Base-by-base conservation (phyloP, 169 alveolate genomes). In the Toxoplasma gondii region DNA sequence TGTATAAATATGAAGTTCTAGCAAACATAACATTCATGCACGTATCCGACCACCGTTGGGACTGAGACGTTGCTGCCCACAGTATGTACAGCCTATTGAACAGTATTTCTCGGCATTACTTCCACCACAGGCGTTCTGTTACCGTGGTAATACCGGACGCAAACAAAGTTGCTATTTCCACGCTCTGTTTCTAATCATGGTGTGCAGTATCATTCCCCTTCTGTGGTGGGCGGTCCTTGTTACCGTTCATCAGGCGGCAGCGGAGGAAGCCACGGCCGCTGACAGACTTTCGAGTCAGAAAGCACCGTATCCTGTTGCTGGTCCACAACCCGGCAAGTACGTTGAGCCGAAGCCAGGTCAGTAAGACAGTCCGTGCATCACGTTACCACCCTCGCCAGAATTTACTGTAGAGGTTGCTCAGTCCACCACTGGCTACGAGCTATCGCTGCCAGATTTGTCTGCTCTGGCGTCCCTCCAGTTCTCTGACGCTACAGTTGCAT, bases 241-340 rank as follows among this genome's bases (percentile, higher is more conserved):
- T 45, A 67, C 27, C 69, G 90, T 49, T 4, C 17, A 45, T 67
- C 54, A 49, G 90, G 90, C 67, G 17, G 41, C 69, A 70, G 90
- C 90, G 0, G 90, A 41, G 19, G 31, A 82, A 82, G 22, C 5
- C 39, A 19, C 54, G 31, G 36, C 17, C 2, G 0, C n/a, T n/a
- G 70, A 16, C 69, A 67, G 4, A 7, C 38, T 44, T 29, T 41
- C 39, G 31, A 82, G 58, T 67, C 54, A 36, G 67, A 82, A 45
- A n/a, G 70, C 54, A 4, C 90, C 90, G 69, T 82, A 82, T 82
- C 90, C 90, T 17, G 67, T 82, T 41, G 90, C 90, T 24, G 90
- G 90, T n/a, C 90, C 90, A n/a, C 58, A 82, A 49, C 90, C 90
- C 38, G 90, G 90, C 34, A 82, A 82, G 67, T 44, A 43, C 39